phyloP scores from a whole-genome alignment of 768 basidiomycete species.

The Agaricus bisporus region DNA sequence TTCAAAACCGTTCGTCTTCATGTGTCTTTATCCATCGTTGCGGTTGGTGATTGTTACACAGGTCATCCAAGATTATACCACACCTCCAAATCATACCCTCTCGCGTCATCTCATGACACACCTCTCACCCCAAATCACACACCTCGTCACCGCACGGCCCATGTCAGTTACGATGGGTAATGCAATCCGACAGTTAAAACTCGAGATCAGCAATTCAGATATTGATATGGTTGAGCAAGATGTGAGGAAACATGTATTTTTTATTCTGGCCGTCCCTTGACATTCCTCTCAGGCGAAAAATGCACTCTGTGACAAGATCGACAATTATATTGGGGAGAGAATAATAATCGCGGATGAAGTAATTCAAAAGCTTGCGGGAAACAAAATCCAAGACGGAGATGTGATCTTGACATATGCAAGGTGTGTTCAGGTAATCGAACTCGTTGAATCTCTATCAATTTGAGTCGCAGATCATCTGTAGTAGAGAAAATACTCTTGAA shows the following conservation, averaged over 20 bases:
- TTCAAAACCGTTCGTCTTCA: conserved; percentile 76
- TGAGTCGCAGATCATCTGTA: conserved; percentile 70
- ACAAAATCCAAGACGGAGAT: conserved; percentile 93
- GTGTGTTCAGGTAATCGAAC: conserved; percentile 31
- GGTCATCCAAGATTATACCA: conserved; percentile 89
- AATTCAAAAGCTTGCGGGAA: conserved; percentile 81
- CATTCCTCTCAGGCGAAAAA: conserved; percentile 69
- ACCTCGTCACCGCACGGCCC: conserved; percentile 81
- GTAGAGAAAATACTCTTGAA: conserved; percentile 85
- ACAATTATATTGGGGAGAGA: conserved; percentile 89
- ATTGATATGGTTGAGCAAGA: conserved; percentile 95
- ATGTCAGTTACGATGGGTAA: conserved; percentile 95
- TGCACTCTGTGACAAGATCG: conserved; percentile 75
- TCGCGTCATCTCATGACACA: conserved; percentile 89
- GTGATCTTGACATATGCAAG: conserved; percentile 90
- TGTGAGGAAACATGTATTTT: conserved; percentile 40
- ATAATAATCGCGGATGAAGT: conserved; percentile 92
- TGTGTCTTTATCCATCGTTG: conserved; percentile 5
- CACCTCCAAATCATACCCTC: conserved; percentile 80
- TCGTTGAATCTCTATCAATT: not conserved
- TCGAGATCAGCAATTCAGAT: conserved; percentile 89
- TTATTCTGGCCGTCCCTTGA: conserved; percentile 6
- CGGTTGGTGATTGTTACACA: conserved; percentile 23
- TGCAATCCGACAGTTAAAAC: conserved; percentile 88
- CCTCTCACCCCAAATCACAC: conserved; percentile 88